Evolutionary conservation across 148 eudicot species (phyloP).

Genomic region (Chenopodium album): DNA sequence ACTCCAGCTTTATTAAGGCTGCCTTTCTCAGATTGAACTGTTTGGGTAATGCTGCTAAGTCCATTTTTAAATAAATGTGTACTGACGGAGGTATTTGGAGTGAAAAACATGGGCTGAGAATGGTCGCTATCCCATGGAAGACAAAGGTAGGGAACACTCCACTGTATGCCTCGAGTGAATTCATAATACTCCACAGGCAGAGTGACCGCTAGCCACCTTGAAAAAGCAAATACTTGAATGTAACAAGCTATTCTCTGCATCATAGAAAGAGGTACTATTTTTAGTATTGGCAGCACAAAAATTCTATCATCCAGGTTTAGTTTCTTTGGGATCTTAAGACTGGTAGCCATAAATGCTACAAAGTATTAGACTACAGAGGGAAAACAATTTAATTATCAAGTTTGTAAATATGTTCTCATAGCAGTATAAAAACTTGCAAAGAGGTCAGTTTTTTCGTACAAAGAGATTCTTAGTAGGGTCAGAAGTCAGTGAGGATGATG

Average conservation of each 20-base stretch:
- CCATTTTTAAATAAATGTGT: slow-evolving; percentile 35
- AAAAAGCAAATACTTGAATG: slow-evolving; percentile 81
- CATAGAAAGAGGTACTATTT: background rate
- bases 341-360: background rate
- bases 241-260: slow-evolving; percentile 84
- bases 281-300: slow-evolving; percentile 2
- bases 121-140: slow-evolving; percentile 80
- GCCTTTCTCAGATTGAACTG: slow-evolving; percentile 22
- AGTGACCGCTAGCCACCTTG: slow-evolving; percentile 74
- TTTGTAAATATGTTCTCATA: background rate
- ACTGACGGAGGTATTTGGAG: slow-evolving; percentile 41
- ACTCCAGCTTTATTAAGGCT: slow-evolving; percentile 41
- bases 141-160: slow-evolving; percentile 85
- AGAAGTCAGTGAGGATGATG: slow-evolving; percentile 49
- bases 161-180: slow-evolving; percentile 65
- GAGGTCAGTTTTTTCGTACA: slow-evolving; percentile 44
- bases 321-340: background rate
- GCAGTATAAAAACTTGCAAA: background rate
- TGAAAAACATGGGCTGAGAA: slow-evolving; percentile 31
- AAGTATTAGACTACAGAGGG: too few relatives aligned
- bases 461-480: slow-evolving; percentile 80
- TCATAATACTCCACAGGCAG: slow-evolving; percentile 83
- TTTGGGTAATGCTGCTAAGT: slow-evolving; percentile 26
- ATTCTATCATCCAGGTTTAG: background rate
- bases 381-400: background rate